Evolutionary conservation across 2,329 filamentous ascomycete genomes (phyloP).

Genomic region (Nigrograna mackinnonii): DNA sequence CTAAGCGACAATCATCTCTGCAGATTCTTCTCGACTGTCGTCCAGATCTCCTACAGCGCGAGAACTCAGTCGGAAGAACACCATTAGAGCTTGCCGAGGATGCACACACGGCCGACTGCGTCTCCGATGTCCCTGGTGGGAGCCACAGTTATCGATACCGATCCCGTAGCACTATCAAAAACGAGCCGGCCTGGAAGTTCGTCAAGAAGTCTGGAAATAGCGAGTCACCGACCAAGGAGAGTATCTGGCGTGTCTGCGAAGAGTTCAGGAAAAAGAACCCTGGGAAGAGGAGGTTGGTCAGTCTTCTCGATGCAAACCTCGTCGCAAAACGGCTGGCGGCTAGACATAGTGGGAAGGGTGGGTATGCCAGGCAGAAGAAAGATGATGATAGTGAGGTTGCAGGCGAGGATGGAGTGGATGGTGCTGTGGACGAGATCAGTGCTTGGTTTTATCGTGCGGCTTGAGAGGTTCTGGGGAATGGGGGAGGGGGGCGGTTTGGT

Average conservation of each 20-base stretch:
- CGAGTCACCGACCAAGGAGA: conserved; percentile 7
- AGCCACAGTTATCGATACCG: too few species aligned
- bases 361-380: neutral
- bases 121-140: conserved; percentile 16
- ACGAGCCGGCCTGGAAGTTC: neutral
- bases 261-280: conserved; percentile 24
- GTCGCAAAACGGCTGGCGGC: conserved; percentile 56
- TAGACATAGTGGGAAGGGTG: conserved; percentile 1
- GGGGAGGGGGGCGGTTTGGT: too few species aligned
- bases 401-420: too few species aligned
- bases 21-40: conserved; percentile 57
- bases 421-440: too few species aligned
- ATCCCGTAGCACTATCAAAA: too few species aligned
- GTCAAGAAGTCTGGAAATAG: neutral
- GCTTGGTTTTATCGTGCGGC: too few species aligned
- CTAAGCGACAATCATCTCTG: conserved; percentile 42
- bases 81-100: conserved; percentile 70
- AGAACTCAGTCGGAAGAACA: conserved; percentile 77
- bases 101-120: conserved; percentile 46
- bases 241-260: conserved; percentile 44
- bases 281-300: conserved; percentile 58
- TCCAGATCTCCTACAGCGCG: conserved; percentile 66
- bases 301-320: conserved; percentile 63
- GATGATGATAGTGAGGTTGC: too few species aligned
- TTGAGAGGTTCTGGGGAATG: too few species aligned